Evolutionary conservation across 345 rosid genomes (phyloP), one percentile per base, ranked within the genome.

Genomic region (Syzygium grande): DNA sequence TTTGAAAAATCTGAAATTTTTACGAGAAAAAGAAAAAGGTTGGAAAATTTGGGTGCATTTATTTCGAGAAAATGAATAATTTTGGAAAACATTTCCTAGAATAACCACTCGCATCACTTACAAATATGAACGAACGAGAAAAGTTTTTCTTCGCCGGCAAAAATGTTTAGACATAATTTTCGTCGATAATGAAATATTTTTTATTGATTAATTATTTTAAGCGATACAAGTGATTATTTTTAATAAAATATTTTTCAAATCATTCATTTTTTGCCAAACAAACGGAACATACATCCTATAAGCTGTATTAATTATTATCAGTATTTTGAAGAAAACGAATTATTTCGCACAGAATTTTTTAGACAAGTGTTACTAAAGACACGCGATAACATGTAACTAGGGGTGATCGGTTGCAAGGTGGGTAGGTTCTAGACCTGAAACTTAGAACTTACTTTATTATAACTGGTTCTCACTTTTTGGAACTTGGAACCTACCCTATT

Each of bases 41-140:
- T 56, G 61, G 61, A 56, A 56, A 56, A 23, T 59, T 59, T 0
- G 68, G 46, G 46, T 43, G 46, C 46, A 43, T 43, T 43, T 43
- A 43, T 43, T 43, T 43, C 46, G 4, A 0, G 4, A 0, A 27
- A 59, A 12, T 0, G 0, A 59, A 59, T 0, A 3, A 3, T 59
- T 59, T 0, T 25, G 0, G 0, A 59, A 43, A 43, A 43, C 7
- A 43, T 43, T 5, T 43, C 46, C 46, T 43, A 43, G 46, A 43
- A 43, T 43, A 43, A 5, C 46, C 46, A 6, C 46, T 43, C 7
- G 46, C 7, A 43, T 43, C 7, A 7, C 46, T 43, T 43, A 43
- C 46, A 43, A 5, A 43, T 43, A 6, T 43, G 46, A 43, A 5
- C 7, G 46, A 43, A 43, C 46, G 46, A 43, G 46, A 43, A 41